phyloP scores from a whole-genome alignment of 2,329 filamentous ascomycete species.

The Aspergillus ustus region DNA sequence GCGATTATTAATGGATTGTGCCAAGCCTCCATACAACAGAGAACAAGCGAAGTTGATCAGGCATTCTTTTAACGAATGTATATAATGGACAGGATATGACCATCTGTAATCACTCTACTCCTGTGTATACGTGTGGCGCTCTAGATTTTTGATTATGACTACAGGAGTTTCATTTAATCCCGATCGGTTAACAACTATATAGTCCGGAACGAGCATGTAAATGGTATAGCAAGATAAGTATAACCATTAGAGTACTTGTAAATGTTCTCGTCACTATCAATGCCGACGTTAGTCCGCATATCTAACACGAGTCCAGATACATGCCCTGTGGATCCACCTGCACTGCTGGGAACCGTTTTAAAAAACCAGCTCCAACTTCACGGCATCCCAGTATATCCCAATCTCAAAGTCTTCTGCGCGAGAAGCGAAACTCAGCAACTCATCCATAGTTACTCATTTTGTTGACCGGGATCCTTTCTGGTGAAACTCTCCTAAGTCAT shows the following conservation, averaged over 20 bases:
- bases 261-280: too few species aligned
- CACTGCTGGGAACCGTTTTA: slow-evolving; percentile 65
- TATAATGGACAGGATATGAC: too few species aligned
- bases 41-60: neutral
- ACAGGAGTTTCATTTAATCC: too few species aligned
- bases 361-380: slow-evolving; percentile 70
- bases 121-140: too few species aligned
- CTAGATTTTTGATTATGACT: too few species aligned
- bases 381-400: slow-evolving; percentile 69
- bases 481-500: slow-evolving; percentile 73
- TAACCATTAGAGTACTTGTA: too few species aligned
- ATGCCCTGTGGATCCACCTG: slow-evolving; percentile 63
- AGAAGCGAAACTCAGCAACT: slow-evolving; percentile 59
- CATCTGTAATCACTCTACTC: too few species aligned
- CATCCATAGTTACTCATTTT: slow-evolving; percentile 71
- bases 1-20: slow-evolving; percentile 14
- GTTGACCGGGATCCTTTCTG: slow-evolving; percentile 67
- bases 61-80: too few species aligned
- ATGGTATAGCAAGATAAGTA: slow-evolving; percentile 57
- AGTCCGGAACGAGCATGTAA: too few species aligned
- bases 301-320: slow-evolving; percentile 2
- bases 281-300: neutral
- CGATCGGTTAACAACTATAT: too few species aligned
- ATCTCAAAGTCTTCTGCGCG: slow-evolving; percentile 59
- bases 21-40: slow-evolving; percentile 5